A percentile compares a stretch with the other conserved stretches of the same genome.
Evolutionary conservation across 768 basidiomycete genomes (phyloP).

Genomic region (Agrocybe chaxingu): DNA sequence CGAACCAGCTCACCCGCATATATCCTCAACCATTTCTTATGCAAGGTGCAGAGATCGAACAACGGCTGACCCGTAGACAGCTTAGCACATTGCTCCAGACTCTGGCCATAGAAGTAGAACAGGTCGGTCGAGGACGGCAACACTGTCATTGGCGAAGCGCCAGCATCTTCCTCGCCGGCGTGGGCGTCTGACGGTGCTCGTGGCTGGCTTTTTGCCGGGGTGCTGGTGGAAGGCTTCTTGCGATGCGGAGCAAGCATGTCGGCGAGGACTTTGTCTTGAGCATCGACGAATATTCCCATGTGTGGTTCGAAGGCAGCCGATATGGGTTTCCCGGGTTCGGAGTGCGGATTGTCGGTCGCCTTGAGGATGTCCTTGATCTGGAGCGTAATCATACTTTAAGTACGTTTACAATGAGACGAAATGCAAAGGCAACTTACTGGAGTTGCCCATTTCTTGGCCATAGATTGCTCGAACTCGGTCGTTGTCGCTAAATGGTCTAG

Average conservation of each 20-base stretch:
- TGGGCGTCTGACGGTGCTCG: constrained; percentile 32
- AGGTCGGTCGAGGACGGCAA: constrained; percentile 93
- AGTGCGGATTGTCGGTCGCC: constrained; percentile 43
- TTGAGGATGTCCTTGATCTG: constrained; percentile 69
- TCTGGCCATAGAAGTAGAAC: constrained; percentile 97
- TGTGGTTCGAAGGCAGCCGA: constrained; percentile 91
- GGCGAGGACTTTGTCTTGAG: constrained; percentile 88
- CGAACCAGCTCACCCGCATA: constrained; percentile 70
- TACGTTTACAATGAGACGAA: background rate
- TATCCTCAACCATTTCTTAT: constrained; percentile 91
- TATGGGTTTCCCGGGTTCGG: constrained; percentile 63
- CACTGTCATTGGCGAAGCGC: constrained; percentile 57
- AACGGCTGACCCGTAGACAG: constrained; percentile 82
- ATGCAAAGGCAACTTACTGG: constrained; percentile 40
- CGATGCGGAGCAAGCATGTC: constrained; percentile 91
- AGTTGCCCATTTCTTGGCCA: constrained; percentile 80
- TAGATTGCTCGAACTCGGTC: constrained; percentile 81
- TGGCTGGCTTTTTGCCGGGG: constrained; percentile 56
- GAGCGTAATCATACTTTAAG: background rate
- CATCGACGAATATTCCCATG: constrained; percentile 91
- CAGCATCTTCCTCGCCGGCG: constrained; percentile 29
- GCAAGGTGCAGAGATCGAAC: constrained; percentile 75
- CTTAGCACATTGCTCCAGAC: constrained; percentile 90
- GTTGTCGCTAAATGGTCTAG: constrained; percentile 87
- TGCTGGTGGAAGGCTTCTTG: constrained; percentile 31